Conservation (phyloP, 2,329 filamentous ascomycete species). For the Mycosphaerelloides madeirae region DNA sequence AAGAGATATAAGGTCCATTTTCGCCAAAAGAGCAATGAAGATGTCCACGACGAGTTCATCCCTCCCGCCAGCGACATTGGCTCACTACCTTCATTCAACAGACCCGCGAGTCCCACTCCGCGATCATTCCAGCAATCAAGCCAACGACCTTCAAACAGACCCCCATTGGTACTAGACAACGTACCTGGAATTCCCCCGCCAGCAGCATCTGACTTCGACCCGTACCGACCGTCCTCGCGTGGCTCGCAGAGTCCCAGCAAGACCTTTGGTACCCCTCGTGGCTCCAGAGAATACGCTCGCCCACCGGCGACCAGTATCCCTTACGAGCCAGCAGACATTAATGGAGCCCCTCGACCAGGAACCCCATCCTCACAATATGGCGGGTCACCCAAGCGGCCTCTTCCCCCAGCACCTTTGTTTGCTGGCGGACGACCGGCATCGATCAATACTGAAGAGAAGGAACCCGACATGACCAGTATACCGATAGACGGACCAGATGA, state of each 20-base stretch:
- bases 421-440: constrained; percentile 49
- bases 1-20: constrained; percentile 31
- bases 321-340: constrained; percentile 83
- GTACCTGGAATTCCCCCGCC: constrained; percentile 52
- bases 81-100: constrained; percentile 34
- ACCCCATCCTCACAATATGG: constrained; percentile 87
- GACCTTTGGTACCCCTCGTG: constrained; percentile 32
- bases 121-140: constrained; percentile 43
- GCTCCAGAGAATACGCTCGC: constrained; percentile 60
- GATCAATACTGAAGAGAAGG: constrained; percentile 35
- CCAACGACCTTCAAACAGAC: constrained; percentile 43
- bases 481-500: constrained; percentile 54
- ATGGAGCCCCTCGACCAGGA: constrained; percentile 83
- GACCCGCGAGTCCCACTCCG: constrained; percentile 38
- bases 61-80: constrained; percentile 15
- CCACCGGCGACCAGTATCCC: constrained; percentile 65
- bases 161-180: constrained; percentile 48
- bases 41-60: constrained; percentile 16
- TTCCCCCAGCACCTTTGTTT: constrained; percentile 86
- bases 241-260: constrained; percentile 50
- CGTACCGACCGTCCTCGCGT: constrained; percentile 53
- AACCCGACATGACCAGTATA: constrained; percentile 63
- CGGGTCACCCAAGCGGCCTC: constrained; percentile 76
- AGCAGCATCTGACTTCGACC: constrained; percentile 57
- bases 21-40: constrained; percentile 26